Evolutionary conservation across 257 asterid genomes (phyloP).

Genomic region (Rauvolfia tetraphylla): DNA sequence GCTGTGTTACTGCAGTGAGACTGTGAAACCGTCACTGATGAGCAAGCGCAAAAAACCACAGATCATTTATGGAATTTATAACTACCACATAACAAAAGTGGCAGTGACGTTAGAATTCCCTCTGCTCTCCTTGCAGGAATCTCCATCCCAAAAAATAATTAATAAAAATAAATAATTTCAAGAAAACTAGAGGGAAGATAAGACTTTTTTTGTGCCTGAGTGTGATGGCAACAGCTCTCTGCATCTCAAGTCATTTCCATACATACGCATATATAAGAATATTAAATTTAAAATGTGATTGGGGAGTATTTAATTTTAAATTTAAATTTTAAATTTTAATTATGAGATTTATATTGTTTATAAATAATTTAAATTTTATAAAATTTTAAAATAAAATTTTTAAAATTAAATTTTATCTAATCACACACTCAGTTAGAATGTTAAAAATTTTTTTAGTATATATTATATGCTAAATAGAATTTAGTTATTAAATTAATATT

Average conservation of each 20-base stretch:
- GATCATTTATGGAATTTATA: constrained; percentile 22
- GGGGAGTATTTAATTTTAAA: too few species aligned
- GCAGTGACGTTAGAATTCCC: constrained; percentile 5
- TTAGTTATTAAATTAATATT: too few species aligned
- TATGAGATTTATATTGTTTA: too few species aligned
- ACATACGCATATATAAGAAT: neutral
- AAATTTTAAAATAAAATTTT: too few species aligned
- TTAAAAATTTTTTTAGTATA: too few species aligned
- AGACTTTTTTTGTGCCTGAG: constrained; percentile 8
- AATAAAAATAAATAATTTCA: neutral
- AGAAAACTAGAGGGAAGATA: neutral
- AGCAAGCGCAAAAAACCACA: neutral
- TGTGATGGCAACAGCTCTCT: constrained; percentile 14
- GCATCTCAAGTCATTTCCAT: constrained; percentile 14
- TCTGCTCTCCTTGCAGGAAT: neutral
- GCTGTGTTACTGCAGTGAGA: neutral
- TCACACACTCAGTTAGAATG: too few species aligned
- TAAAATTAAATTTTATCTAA: too few species aligned
- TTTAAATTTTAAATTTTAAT: too few species aligned
- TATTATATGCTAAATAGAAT: too few species aligned
- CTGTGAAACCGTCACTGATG: neutral
- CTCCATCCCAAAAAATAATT: neutral
- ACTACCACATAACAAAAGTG: constrained; percentile 6
- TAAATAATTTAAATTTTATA: too few species aligned
- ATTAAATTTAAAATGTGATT: too few species aligned